Conservation (phyloP, 2,329 filamentous ascomycete genomes). For the Penicillium sp. region DNA sequence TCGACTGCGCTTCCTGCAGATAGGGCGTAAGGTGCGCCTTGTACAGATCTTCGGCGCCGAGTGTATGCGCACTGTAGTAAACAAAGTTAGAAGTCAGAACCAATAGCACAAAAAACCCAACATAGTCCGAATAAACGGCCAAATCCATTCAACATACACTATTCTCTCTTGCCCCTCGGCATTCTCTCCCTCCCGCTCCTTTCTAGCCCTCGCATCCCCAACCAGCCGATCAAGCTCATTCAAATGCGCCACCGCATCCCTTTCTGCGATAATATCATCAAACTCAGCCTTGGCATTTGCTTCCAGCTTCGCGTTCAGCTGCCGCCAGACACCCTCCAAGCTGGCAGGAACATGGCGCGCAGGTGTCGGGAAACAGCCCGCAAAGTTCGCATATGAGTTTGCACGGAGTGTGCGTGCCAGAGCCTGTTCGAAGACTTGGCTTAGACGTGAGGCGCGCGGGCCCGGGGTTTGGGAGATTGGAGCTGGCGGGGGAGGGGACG, state of each 20-base stretch:
- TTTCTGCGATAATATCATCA: slow-evolving; percentile 50
- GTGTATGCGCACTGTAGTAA: slow-evolving; percentile 46
- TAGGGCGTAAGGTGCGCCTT: slow-evolving; percentile 52
- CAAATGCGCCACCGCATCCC: slow-evolving; percentile 49
- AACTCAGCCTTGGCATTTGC: slow-evolving; percentile 52
- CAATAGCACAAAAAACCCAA: background rate
- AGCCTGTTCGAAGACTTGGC: slow-evolving; percentile 53
- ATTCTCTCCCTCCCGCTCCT: slow-evolving; percentile 30
- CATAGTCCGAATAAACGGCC: background rate
- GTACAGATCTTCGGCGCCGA: slow-evolving; percentile 50
- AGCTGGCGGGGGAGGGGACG: slow-evolving; percentile 47
- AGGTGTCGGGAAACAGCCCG: slow-evolving; percentile 56
- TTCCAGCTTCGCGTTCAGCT: slow-evolving; percentile 52
- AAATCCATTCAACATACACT: slow-evolving; percentile 38
- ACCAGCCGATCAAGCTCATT: slow-evolving; percentile 55
- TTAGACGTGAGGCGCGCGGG: slow-evolving; percentile 51
- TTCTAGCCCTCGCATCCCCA: slow-evolving; percentile 49
- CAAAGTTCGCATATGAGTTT: slow-evolving; percentile 54
- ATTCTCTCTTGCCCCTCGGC: slow-evolving; percentile 31
- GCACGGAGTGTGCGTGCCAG: slow-evolving; percentile 53
- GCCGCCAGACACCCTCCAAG: slow-evolving; percentile 49
- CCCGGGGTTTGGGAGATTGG: slow-evolving; percentile 49
- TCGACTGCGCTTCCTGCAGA: slow-evolving; percentile 43
- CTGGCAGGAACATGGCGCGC: slow-evolving; percentile 49
- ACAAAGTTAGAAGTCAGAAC: background rate